These are phyloP conservation scores for Torrubiella hemipterigena DNA, from an alignment of 2,329 filamentous ascomycete genomes.

Conservation along the genomic window DNA sequence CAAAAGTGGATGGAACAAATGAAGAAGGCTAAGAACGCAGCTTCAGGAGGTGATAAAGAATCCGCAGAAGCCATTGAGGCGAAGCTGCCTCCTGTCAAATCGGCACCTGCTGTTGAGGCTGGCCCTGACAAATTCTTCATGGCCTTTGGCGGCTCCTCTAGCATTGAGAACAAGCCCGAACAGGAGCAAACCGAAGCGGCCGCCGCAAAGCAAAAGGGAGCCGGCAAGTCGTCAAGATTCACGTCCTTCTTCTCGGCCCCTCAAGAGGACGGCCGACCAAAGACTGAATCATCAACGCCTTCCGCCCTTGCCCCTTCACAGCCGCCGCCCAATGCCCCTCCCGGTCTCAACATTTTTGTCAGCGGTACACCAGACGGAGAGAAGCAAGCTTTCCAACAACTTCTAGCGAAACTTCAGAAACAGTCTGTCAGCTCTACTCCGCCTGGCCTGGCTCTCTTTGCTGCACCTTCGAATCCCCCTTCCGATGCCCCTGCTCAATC, in stretches of 20 bases:
- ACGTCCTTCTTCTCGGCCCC: constrained; percentile 58
- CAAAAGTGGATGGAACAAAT: constrained; percentile 89
- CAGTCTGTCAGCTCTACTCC: constrained; percentile 36
- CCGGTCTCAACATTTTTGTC: constrained; percentile 5
- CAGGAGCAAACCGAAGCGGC: constrained; percentile 34
- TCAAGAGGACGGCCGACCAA: constrained; percentile 38
- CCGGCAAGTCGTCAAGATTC: constrained; percentile 66
- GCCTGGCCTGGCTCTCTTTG: constrained; percentile 29
- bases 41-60: constrained; percentile 10
- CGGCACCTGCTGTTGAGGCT: constrained; percentile 51
- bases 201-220: constrained; percentile 40
- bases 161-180: constrained; percentile 37
- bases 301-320: constrained; percentile 4
- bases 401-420: constrained; percentile 69
- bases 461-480: constrained; percentile 27
- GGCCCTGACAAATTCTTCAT: constrained; percentile 71
- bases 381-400: constrained; percentile 73
- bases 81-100: constrained; percentile 35
- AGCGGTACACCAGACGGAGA: constrained; percentile 45
- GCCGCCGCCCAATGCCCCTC: not conserved
- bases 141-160: constrained; percentile 31
- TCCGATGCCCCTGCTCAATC: too few species aligned
- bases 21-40: constrained; percentile 51
- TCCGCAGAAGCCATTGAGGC: constrained; percentile 16
- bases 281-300: constrained; percentile 36